Evolutionary conservation across 2,329 filamentous ascomycete genomes (phyloP).

Genomic region (Calonectria pauciramosa): DNA sequence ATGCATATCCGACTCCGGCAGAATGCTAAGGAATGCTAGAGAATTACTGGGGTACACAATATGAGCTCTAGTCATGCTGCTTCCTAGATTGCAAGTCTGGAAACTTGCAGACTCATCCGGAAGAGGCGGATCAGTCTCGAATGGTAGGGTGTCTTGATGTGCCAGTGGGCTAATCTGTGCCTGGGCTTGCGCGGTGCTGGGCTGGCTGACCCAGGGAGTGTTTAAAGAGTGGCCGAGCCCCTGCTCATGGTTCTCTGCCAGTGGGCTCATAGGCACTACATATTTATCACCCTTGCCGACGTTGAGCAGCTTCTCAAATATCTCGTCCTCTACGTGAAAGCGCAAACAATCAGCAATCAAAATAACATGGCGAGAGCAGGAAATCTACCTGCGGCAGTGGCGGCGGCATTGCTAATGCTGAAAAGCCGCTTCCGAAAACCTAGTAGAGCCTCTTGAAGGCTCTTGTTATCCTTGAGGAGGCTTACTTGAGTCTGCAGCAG

Average conservation of each 20-base stretch:
- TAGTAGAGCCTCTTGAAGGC: background rate
- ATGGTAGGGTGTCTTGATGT: background rate
- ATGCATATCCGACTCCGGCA: background rate
- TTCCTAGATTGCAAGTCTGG: background rate
- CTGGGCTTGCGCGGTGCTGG: background rate
- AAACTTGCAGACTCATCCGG: background rate
- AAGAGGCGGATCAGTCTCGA: background rate
- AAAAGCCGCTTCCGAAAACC: background rate
- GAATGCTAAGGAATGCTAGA: background rate
- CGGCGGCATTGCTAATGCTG: background rate
- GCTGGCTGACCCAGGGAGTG: background rate
- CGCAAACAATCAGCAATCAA: background rate
- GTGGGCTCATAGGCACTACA: rapidly evolving
- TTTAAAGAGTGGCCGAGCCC: background rate
- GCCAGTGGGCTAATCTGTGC: background rate
- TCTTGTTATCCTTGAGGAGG: background rate
- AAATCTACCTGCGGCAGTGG: background rate
- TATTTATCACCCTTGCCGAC: background rate
- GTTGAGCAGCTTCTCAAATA: background rate
- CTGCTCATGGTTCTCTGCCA: too few species aligned
- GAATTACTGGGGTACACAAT: background rate
- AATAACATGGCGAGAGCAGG: background rate
- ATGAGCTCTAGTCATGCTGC: background rate
- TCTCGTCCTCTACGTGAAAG: background rate
- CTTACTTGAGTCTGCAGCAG: background rate